Conservation (phyloP, 352 stramenopile species). For the Phytophthora brassicae region DNA sequence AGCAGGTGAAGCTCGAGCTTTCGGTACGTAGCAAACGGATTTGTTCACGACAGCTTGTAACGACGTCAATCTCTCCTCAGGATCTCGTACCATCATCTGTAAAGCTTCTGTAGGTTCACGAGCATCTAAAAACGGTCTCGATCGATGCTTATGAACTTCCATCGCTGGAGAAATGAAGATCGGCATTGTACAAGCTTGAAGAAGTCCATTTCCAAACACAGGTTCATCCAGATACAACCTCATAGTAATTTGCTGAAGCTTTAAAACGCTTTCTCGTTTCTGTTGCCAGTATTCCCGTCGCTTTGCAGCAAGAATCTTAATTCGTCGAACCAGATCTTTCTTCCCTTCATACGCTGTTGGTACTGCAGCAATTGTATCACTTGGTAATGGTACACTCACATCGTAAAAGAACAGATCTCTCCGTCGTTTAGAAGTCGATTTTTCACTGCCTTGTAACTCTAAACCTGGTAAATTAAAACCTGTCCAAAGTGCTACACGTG, state of each 20-base stretch:
- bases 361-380: conserved; percentile 24
- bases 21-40: conserved; percentile 76
- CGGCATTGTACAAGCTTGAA: conserved; percentile 52
- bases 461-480: conserved; percentile 42
- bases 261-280: conserved; percentile 34
- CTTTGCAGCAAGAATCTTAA: conserved; percentile 32
- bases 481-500: conserved; percentile 43
- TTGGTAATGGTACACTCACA: conserved; percentile 34
- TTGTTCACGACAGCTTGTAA: conserved; percentile 55
- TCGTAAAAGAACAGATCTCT: conserved; percentile 53
- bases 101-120: conserved; percentile 45
- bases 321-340: conserved; percentile 40
- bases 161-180: conserved; percentile 76
- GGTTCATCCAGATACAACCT: conserved; percentile 45
- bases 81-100: conserved; percentile 46
- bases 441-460: conserved; percentile 39
- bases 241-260: conserved; percentile 30
- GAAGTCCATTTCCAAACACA: conserved; percentile 48
- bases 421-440: conserved; percentile 31
- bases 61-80: conserved; percentile 43
- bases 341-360: conserved; percentile 29
- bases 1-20: conserved; percentile 49
- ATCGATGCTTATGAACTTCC: conserved; percentile 57
- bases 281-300: conserved; percentile 41
- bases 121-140: conserved; percentile 23